These are phyloP conservation scores for Cystobasidium pallidum DNA, from an alignment of 1,284 basidiomycete genomes.

Conservation along the genomic window DNA sequence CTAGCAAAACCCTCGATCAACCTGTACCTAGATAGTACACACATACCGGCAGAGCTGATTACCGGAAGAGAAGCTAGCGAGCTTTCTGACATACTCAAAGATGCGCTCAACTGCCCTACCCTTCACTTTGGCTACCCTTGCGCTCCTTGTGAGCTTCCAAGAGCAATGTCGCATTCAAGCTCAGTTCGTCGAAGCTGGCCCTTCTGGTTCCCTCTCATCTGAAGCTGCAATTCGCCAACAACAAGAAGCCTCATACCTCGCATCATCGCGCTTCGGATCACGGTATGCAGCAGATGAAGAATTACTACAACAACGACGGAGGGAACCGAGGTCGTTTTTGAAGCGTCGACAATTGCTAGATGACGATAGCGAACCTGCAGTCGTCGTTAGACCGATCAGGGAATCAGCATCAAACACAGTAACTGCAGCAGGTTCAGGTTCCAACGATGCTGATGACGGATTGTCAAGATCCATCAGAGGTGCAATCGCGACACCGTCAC, in stretches of 20 bases:
- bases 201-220: constrained; percentile 2
- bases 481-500: neutral
- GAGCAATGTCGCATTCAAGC: constrained; percentile 30
- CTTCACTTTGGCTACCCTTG: constrained; percentile 11
- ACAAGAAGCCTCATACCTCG: constrained; percentile 6
- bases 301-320: neutral
- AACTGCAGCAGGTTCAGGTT: neutral
- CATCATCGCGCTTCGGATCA: neutral
- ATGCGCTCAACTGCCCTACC: constrained; percentile 6
- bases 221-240: constrained; percentile 3
- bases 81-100: constrained; percentile 1
- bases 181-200: constrained; percentile 12
- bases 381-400: constrained; percentile 8
- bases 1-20: neutral
- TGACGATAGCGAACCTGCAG: neutral
- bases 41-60: too few relatives aligned
- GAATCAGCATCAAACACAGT: constrained; percentile 9
- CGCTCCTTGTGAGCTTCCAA: constrained; percentile 33
- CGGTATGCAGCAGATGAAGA: constrained; percentile 8
- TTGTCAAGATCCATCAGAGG: constrained; percentile 1
- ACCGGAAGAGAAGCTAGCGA: constrained; percentile 2
- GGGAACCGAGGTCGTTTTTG: neutral
- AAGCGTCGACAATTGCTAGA: constrained; percentile 9
- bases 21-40: neutral
- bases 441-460: neutral